Evolutionary conservation across 225 moss, liverwort and hornwort species (phyloP), one percentile per base, ranked within the genome.

Genomic region (Straminergon stramineum): DNA sequence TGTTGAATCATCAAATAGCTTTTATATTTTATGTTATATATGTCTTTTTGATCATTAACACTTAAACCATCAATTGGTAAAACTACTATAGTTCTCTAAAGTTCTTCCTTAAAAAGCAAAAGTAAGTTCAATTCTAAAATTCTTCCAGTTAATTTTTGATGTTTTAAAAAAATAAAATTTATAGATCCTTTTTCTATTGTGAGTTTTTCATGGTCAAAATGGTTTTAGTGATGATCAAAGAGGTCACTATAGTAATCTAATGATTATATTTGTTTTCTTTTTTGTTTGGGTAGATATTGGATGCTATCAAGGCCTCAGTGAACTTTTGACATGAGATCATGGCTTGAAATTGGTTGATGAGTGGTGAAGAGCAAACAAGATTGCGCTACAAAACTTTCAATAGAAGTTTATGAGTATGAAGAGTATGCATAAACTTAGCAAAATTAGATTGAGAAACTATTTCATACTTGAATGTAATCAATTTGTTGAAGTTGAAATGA

Each of bases 261-360:
- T 6, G 6, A 1, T 30, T 28, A 20, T 48, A 56, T 48, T 70
- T 64, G 62, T n/a, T 73, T 43, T 20, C 3, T 35, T 75, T 23
- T 73, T 81, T 27, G 51, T 85, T 71, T 81, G 86, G 90, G 45
- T 92, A 97, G 97, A 95, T 99, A 83, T 91, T 99, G 95, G 99
- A 99, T 20, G 96, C 97, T 55, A 96, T 99, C 81, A 96, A 93
- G 85, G 82, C 90, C 27, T 94, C 93, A 0, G 95, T 99, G 52
- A 93, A 92, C 45, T 97, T 93, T 71, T 99, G 93, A 91, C 7
- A 27, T 1, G 0, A 48, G 43, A 45, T 31, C 39, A 88, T 39
- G 57, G 31, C 35, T 28, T 2, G 6, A 51, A 79, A 68, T 6
- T 85, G 5, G 24, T 62, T 75, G n/a, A 66, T 75, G 31, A 65